phyloP scores from a whole-genome alignment of 2,329 filamentous ascomycete genomes.

The Helminthosporium solani region DNA sequence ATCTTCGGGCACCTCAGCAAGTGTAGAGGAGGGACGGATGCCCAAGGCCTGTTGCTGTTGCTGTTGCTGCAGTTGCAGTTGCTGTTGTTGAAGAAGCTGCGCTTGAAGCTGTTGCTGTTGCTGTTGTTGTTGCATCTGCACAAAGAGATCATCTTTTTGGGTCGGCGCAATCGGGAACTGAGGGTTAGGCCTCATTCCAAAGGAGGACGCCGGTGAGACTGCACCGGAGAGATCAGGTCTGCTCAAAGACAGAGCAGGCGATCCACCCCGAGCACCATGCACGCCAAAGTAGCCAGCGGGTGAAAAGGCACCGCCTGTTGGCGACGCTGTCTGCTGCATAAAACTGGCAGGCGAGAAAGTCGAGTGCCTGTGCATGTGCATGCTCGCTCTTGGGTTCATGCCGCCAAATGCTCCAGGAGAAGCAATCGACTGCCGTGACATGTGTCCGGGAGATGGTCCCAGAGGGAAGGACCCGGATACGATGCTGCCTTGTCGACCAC shows the following conservation, averaged over 20 bases:
- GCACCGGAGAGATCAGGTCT: slow-evolving; percentile 41
- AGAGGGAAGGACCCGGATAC: slow-evolving; percentile 62
- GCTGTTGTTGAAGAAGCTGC: slow-evolving; percentile 56
- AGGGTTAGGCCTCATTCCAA: slow-evolving; percentile 44
- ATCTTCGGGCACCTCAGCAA: slow-evolving; percentile 73
- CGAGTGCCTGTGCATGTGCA: slow-evolving; percentile 70
- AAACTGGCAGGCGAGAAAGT: slow-evolving; percentile 71
- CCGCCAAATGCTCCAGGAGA: slow-evolving; percentile 68
- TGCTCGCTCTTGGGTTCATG: slow-evolving; percentile 49
- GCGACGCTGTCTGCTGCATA: slow-evolving; percentile 61
- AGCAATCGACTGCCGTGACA: slow-evolving; percentile 62
- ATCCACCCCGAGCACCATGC: slow-evolving; percentile 45
- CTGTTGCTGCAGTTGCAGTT: too few relatives aligned
- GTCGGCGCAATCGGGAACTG: slow-evolving; percentile 47
- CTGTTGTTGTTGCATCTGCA: slow-evolving; percentile 52
- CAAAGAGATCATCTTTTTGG: slow-evolving; percentile 43
- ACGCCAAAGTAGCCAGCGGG: slow-evolving; percentile 41
- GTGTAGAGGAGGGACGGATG: slow-evolving; percentile 46
- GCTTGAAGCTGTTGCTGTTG: slow-evolving; percentile 55
- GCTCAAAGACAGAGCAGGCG: slow-evolving; percentile 42
- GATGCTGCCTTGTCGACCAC: slow-evolving; percentile 56
- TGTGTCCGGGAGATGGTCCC: slow-evolving; percentile 56
- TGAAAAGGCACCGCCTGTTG: slow-evolving; percentile 46
- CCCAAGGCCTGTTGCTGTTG: slow-evolving; percentile 51
- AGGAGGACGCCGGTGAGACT: slow-evolving; percentile 62